Evolutionary conservation across 2,329 filamentous ascomycete genomes (phyloP).

Genomic region (Exophiala xenobiotica): DNA sequence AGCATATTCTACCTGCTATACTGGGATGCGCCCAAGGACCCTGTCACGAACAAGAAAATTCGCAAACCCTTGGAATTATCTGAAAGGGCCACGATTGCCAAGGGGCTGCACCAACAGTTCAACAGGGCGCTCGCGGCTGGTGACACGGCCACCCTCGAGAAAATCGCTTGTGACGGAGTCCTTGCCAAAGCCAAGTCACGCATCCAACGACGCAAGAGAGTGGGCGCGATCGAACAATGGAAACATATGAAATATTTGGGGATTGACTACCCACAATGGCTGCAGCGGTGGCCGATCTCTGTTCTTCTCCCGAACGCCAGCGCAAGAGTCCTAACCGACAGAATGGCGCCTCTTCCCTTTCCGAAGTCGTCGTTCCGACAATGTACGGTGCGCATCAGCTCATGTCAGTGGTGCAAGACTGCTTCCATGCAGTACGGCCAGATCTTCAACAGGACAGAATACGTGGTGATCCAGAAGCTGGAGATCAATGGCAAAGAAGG

Average conservation of each 20-base stretch:
- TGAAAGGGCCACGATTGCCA: slow-evolving; percentile 9
- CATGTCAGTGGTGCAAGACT: slow-evolving; percentile 38
- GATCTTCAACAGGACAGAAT: slow-evolving; percentile 39
- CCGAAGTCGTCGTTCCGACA: slow-evolving; percentile 42
- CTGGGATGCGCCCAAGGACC: slow-evolving; percentile 18
- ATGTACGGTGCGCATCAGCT: slow-evolving; percentile 41
- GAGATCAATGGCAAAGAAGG: slow-evolving; percentile 42
- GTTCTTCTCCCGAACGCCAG: slow-evolving; percentile 36
- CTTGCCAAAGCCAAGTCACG: slow-evolving; percentile 36
- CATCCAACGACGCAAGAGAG: slow-evolving; percentile 35
- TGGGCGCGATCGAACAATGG: slow-evolving; percentile 13
- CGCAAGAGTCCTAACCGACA: slow-evolving; percentile 42
- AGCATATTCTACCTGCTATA: slow-evolving; percentile 23
- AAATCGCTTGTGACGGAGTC: slow-evolving; percentile 42
- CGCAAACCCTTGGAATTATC: slow-evolving; percentile 14
- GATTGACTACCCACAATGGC: slow-evolving; percentile 36
- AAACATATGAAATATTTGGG: slow-evolving; percentile 19
- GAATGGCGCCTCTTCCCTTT: slow-evolving; percentile 42
- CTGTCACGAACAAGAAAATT: slow-evolving; percentile 17
- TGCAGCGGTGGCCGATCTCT: slow-evolving; percentile 33
- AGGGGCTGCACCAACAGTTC: slow-evolving; percentile 45
- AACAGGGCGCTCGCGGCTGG: slow-evolving; percentile 47
- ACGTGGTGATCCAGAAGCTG: slow-evolving; percentile 52
- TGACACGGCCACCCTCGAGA: slow-evolving; percentile 38
- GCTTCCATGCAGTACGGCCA: slow-evolving; percentile 4